Conservation (phyloP, 805 yeast species). For the Nakazawaea ernobii region DNA sequence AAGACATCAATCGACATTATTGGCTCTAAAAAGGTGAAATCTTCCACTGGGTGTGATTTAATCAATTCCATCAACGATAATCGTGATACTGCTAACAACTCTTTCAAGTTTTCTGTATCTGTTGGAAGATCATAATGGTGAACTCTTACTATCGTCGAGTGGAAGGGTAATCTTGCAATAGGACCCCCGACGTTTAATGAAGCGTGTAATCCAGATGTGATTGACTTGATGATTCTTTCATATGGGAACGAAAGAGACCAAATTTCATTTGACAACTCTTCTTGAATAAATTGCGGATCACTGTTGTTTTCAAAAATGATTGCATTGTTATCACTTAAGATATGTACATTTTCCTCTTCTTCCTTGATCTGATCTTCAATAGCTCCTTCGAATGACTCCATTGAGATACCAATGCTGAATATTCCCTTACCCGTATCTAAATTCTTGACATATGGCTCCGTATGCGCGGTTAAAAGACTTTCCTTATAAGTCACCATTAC, state of each 20-base stretch:
- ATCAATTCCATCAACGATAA: conserved; percentile 36
- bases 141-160: conserved; percentile 54
- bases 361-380: conserved; percentile 24
- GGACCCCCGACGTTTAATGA: conserved; percentile 68
- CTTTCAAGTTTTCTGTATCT: conserved; percentile 34
- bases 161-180: conserved; percentile 48
- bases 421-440: conserved; percentile 12
- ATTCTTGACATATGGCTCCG: conserved; percentile 13
- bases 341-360: conserved; percentile 34
- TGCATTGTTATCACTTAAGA: conserved; percentile 41
- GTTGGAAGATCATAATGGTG: conserved; percentile 47
- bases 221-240: conserved; percentile 46
- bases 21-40: conserved; percentile 73
- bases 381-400: conserved; percentile 28
- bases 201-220: conserved; percentile 54
- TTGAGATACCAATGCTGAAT: conserved; percentile 20
- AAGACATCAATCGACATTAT: conserved; percentile 71
- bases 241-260: conserved; percentile 46
- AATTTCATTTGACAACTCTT: conserved; percentile 15
- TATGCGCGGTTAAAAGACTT: conserved; percentile 31
- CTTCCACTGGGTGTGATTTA: conserved; percentile 16
- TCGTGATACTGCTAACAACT: conserved; percentile 41
- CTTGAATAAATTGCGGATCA: conserved; percentile 19
- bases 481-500: conserved; percentile 91
- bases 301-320: conserved; percentile 28